Base-by-base conservation (phyloP, 1,284 basidiomycete genomes). In the Melampsora larici-populina region DNA sequence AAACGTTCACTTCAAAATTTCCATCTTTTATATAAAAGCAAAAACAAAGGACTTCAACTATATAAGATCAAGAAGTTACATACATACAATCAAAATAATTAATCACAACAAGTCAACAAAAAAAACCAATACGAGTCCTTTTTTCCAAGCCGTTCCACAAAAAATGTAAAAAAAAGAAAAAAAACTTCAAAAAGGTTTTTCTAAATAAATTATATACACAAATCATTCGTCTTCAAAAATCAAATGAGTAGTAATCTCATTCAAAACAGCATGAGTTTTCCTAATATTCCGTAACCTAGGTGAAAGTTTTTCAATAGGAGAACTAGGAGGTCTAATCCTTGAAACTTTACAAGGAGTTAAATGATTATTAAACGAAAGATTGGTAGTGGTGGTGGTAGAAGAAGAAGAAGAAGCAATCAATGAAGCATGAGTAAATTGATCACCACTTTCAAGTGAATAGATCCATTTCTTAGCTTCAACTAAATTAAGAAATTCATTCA, bases 391-490 rank as follows among this genome's bases (percentile, higher is more conserved):
- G 33, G 40, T 51, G 9, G 31, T 3, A 18, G 62, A 49, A 21
- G 15, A 33, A 18, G 62, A 17, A 21, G 21, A 51, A 36, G 43
- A 31, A 11, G 29, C 24, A 74, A 6, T 80, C 26, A 80, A 81
- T 84, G 79, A 80, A 83, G 83, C 36, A 65, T 78, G 78, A 36
- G 31, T 18, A 26, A 21, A 49, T 78, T 91, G 86, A 0, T 91
- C 90, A 2, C 86, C 85, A 15, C 84, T 81, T 1, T 86, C 87
- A 49, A 94, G 85, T 13, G 82, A 79, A 51, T 90, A 83, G 29
- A 92, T 88, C 94, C 94, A 96, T 0, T 85, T 85, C 58, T 87
- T 87, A 31, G 83, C 84, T 24, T 91, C 87, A 88, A 95, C 90
- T 67, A 96, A 85, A 7, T 85, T 82, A 78, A 80, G 26, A 69